A percentile compares a stretch with the other conserved stretches of the same genome.
Evolutionary conservation across 176 grass and related monocot genomes (phyloP).

Genomic region (Hordeum marinum): DNA sequence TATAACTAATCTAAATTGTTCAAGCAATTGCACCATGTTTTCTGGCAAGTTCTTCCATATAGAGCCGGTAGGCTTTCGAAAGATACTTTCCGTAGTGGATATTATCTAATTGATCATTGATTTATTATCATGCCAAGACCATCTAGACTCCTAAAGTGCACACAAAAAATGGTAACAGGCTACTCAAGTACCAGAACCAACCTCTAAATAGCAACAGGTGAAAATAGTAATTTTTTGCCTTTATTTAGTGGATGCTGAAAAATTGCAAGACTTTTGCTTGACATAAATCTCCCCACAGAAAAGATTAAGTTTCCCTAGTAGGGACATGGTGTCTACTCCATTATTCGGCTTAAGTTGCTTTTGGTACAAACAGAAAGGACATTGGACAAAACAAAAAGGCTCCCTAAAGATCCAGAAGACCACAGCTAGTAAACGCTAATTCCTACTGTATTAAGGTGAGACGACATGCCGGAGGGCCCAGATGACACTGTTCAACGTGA

Average conservation of each 20-base stretch:
- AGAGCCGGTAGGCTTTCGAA: neutral
- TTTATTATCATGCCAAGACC: neutral
- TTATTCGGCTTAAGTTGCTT: neutral
- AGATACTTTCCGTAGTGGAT: neutral
- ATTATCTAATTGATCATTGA: constrained; percentile 2
- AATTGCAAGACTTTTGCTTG: neutral
- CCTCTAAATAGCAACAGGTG: neutral
- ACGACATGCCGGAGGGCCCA: neutral
- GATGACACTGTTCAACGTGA: neutral
- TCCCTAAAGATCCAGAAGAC: neutral
- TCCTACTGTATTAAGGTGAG: neutral
- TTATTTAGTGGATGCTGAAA: neutral
- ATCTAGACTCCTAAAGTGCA: neutral
- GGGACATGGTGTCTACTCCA: neutral
- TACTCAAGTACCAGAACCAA: neutral
- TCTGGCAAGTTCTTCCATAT: neutral
- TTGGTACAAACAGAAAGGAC: neutral
- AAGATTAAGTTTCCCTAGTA: neutral
- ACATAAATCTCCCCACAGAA: neutral
- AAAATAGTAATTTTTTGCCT: neutral
- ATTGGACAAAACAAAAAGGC: neutral
- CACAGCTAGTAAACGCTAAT: neutral
- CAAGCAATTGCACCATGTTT: neutral
- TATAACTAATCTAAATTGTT: neutral
- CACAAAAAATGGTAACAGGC: neutral